A percentile compares a stretch with the other conserved stretches of the same genome.
These are phyloP conservation scores for Filosporella fistucella DNA, from an alignment of 495 filamentous ascomycete genomes.

Conservation along the genomic window DNA sequence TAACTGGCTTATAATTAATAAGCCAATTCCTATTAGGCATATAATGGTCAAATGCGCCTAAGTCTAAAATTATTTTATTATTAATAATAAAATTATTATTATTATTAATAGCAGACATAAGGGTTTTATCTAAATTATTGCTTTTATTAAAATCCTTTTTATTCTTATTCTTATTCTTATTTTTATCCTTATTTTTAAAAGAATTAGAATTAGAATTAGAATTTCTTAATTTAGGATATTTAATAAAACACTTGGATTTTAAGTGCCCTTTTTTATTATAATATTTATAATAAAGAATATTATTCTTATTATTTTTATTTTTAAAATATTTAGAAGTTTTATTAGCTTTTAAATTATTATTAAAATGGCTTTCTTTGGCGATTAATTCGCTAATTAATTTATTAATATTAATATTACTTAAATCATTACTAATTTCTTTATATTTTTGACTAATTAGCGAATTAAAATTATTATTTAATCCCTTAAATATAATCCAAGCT, in stretches of 20 bases:
- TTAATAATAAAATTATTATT: background rate
- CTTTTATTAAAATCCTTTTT: background rate
- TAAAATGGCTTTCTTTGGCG: background rate
- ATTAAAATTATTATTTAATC: slow-evolving; percentile 2
- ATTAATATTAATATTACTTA: slow-evolving; percentile 2
- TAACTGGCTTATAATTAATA: slow-evolving; percentile 6
- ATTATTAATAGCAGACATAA: background rate
- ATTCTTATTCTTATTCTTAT: slow-evolving; percentile 2
- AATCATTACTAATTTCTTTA: slow-evolving; percentile 5
- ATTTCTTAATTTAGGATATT: slow-evolving; percentile 7
- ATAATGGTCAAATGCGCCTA: slow-evolving; percentile 4
- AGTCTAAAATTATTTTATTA: slow-evolving; percentile 9
- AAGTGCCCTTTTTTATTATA: slow-evolving; percentile 8
- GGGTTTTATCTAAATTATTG: background rate
- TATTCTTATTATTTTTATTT: slow-evolving; percentile 6
- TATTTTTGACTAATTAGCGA: slow-evolving; percentile 2
- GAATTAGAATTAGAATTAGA: slow-evolving; percentile 1
- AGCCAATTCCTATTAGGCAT: slow-evolving; percentile 10
- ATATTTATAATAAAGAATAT: background rate
- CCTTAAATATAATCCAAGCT: slow-evolving; percentile 4
- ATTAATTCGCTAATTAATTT: no score
- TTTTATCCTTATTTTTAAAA: background rate
- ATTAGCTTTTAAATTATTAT: background rate
- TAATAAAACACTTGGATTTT: slow-evolving; percentile 6
- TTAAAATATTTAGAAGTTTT: background rate